Evolutionary conservation across 2,329 filamentous ascomycete genomes (phyloP), one percentile per base, ranked within the genome.

Genomic region (Apiospora koreana): DNA sequence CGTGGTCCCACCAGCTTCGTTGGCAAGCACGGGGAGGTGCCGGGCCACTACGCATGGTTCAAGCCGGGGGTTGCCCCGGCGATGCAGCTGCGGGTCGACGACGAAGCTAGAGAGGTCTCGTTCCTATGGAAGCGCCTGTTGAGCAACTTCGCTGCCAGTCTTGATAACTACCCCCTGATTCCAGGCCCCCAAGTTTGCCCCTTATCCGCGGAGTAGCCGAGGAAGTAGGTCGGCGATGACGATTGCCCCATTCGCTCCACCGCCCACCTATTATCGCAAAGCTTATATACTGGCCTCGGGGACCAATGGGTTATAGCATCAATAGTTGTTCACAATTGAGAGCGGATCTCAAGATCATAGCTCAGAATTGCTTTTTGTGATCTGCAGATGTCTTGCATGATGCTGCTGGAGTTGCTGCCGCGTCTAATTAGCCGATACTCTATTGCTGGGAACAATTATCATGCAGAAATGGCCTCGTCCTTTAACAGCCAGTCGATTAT

Each of bases 1-100:
- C 68, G 70, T n/a, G 70, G 70, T 21, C 68, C 68, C 23, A 65
- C 25, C 25, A 28, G 70, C 35, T 68, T 68, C 38, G 41, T 68
- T 43, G 25, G 64, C 38, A 66, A 66, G 38, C 64, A 66, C 42
- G 69, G 68, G 35, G 50, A 66, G 28, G 23, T 66, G 46, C 54
- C 25, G 43, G 42, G 28, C 35, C 42, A 64, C 16, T 42, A 67
- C 16, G 46, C 48, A 1, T 71, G 70, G 67, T 58, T 71, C n/a
- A 25, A 42, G 14, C 18, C 50, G 31, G 46, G 64, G n/a, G 41
- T 16, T 62, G 64, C 25, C 45, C 43, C n/a, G 31, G 16, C 64
- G 25, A 67, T 70, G 38, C 23, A 42, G 38, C 45, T 70, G 64
- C 31, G 35, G 25, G 48, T 70, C 35, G 43, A 70, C 28, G 45